Evolutionary conservation across 139 green algal species (phyloP).

Genomic region (Klebsormidium nitens): DNA sequence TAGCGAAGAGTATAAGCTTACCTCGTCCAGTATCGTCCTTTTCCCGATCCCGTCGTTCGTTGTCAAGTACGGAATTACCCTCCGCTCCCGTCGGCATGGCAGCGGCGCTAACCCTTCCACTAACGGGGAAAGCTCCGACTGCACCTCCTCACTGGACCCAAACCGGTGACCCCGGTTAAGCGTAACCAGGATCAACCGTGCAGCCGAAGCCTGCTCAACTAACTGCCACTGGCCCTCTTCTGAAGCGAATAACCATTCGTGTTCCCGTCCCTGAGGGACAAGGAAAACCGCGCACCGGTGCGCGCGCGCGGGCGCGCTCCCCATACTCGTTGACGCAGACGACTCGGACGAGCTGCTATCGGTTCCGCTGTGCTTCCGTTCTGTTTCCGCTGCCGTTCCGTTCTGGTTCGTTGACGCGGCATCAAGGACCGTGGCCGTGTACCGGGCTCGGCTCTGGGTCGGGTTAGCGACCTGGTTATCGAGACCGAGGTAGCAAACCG

Average conservation of each 20-base stretch:
- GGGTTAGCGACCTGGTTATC: no score
- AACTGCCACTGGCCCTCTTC: slow-evolving; percentile 47
- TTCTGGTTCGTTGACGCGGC: no score
- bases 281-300: slow-evolving; percentile 52
- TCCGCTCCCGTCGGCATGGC: background rate
- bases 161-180: slow-evolving; percentile 43
- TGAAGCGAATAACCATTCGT: slow-evolving; percentile 51
- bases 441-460: no score
- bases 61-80: slow-evolving; percentile 41
- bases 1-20: no score
- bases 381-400: no score
- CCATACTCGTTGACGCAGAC: no score
- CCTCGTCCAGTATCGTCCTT: slow-evolving; percentile 20
- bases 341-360: no score
- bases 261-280: slow-evolving; percentile 49
- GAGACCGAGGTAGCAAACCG: no score
- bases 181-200: slow-evolving; percentile 46
- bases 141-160: slow-evolving; percentile 20
- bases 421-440: slow-evolving; percentile 28
- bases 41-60: slow-evolving; percentile 43
- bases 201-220: slow-evolving; percentile 20
- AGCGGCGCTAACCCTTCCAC: slow-evolving; percentile 39
- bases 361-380: no score
- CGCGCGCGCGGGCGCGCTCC: background rate
- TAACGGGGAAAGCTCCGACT: slow-evolving; percentile 44